Percentiles rank a stretch among this genome's conserved stretches.
Evolutionary conservation across 495 filamentous ascomycete genomes (phyloP).

Genomic region (Aspergillus egyptiacus): DNA sequence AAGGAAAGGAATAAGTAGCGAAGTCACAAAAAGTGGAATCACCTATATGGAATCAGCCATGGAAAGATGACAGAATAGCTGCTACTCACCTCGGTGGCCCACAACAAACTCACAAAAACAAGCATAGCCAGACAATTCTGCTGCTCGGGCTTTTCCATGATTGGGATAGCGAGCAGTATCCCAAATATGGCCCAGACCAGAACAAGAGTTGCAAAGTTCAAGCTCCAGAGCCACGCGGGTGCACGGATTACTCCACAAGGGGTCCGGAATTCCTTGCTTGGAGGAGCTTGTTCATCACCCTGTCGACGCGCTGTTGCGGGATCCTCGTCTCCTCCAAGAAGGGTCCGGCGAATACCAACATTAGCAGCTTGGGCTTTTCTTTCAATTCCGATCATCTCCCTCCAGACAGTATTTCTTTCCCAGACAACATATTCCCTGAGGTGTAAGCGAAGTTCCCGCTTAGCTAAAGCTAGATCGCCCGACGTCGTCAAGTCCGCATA

Average conservation of each 20-base stretch:
- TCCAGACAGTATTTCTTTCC: slow-evolving; percentile 98
- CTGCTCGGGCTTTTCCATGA: slow-evolving; percentile 80
- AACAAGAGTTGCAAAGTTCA: slow-evolving; percentile 72
- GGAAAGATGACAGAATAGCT: slow-evolving; percentile 1
- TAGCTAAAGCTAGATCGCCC: slow-evolving; percentile 67
- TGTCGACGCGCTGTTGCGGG: slow-evolving; percentile 65
- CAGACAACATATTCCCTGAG: slow-evolving; percentile 96
- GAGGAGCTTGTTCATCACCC: slow-evolving; percentile 68
- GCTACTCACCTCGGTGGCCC: slow-evolving; percentile 82
- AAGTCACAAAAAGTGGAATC: slow-evolving; percentile 95
- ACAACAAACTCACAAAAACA: slow-evolving; percentile 87
- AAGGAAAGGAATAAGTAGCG: slow-evolving; percentile 87
- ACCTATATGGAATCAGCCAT: slow-evolving; percentile 55
- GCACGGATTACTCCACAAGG: slow-evolving; percentile 71
- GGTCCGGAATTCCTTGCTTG: slow-evolving; percentile 64
- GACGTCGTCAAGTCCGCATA: slow-evolving; percentile 79
- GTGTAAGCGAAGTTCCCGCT: slow-evolving; percentile 81
- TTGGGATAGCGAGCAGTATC: slow-evolving; percentile 61
- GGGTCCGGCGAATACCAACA: slow-evolving; percentile 69
- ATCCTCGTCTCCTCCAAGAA: slow-evolving; percentile 71
- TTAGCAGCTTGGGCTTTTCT: slow-evolving; percentile 93
- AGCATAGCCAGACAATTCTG: slow-evolving; percentile 94
- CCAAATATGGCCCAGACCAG: slow-evolving; percentile 66
- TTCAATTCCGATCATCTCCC: slow-evolving; percentile 98
- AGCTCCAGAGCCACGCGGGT: slow-evolving; percentile 77